These are phyloP conservation scores for Metschnikowia anglica DNA, from an alignment of 805 yeast species.

Conservation along the genomic window DNA sequence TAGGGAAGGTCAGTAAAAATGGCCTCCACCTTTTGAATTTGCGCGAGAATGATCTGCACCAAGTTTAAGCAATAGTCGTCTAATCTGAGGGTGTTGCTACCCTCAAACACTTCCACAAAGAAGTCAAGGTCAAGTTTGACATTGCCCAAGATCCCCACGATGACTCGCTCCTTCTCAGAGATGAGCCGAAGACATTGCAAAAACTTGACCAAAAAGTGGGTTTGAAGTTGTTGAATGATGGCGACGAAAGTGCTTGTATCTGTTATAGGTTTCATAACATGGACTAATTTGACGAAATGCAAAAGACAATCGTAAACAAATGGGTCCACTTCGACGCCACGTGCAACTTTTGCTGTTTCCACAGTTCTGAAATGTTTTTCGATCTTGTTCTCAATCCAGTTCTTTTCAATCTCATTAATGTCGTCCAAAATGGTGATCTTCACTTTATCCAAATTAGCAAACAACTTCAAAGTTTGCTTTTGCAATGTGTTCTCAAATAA, in stretches of 20 bases:
- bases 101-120: conserved; percentile 40
- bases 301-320: conserved; percentile 39
- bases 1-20: conserved; percentile 25
- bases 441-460: conserved; percentile 43
- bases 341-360: conserved; percentile 34
- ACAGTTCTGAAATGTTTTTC: conserved; percentile 24
- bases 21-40: conserved; percentile 27
- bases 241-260: conserved; percentile 35
- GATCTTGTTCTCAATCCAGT: conserved; percentile 31
- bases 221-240: conserved; percentile 40
- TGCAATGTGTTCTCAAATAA: conserved; percentile 36
- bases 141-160: conserved; percentile 25
- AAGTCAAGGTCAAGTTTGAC: conserved; percentile 39
- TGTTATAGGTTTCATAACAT: conserved; percentile 42
- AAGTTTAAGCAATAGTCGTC: conserved; percentile 36
- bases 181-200: conserved; percentile 31
- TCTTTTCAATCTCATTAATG: conserved; percentile 37
- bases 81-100: conserved; percentile 32
- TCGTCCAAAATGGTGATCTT: conserved; percentile 41
- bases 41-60: conserved; percentile 31
- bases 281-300: conserved; percentile 42
- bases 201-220: conserved; percentile 33
- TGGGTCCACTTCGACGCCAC: conserved; percentile 35
- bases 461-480: conserved; percentile 39
- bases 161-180: conserved; percentile 20